Evolutionary conservation across 257 asterid species (phyloP), one percentile per base, ranked within the genome.

Genomic region (Ilex asprella): DNA sequence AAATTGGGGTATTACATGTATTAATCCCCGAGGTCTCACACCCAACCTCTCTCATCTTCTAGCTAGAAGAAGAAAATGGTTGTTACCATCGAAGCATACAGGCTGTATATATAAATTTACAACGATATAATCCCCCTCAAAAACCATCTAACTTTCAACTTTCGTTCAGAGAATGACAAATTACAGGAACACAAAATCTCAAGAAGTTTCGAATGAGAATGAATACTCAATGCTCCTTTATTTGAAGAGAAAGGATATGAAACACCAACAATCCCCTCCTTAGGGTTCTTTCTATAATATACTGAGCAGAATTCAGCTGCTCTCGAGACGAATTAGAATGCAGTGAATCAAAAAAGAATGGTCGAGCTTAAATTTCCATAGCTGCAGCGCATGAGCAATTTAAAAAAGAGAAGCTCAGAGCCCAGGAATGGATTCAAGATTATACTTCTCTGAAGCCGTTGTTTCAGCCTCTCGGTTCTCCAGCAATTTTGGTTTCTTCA

Each of bases 371-470:
- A 59, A 62, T 29, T 64, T 56, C 68, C 67, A 58, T 61, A 31
- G 59, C 59, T 53, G 55, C 49, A 64, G 54, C 67, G 50, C 31
- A 69, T 35, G 72, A 75, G 82, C 82, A 77, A 67, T 62, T 49
- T 44, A 58, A 81, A 70, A 59, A 55, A 64, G 57, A 15, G 10
- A 10, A 60, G 78, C 88, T 89, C 94, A 93, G 53, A 89, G 96
- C 59, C 99, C 99, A 49, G 96, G 88, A 68, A 93, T 89, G n/a
- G 96, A 87, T 74, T 93, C 99, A 15, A 93, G 97, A 69, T 93
- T 93, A 82, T 89, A 93, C 62, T 75, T 84, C 73, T 81, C 82
- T 31, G 88, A 74, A 41, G 91, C 58, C 52, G 89, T 60, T 67
- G 81, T 67, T 70, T 77, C 89, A 30, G 70, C 58, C 64, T 82